Evolutionary conservation across 2,329 filamentous ascomycete species (phyloP), one percentile per base, ranked within the genome.

Genomic region (Trichothecium sympodiale): DNA sequence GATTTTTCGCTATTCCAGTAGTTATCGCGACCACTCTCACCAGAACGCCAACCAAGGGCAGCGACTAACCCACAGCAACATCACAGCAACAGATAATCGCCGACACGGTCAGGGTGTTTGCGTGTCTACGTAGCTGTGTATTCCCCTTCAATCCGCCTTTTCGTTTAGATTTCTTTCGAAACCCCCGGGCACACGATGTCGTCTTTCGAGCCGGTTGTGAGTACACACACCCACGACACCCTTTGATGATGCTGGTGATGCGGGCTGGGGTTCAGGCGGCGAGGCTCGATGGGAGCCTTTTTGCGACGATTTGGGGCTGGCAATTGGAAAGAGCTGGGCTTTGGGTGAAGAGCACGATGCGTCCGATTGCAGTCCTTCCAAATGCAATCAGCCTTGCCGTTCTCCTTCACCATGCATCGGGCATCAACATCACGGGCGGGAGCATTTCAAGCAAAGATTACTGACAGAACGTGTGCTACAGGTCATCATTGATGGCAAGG

Each of bases 401-500:
- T 31, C 14, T 16, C 15, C 29, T n/a, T 31, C 14, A 12, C 10
- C 10, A 29, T 15, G n/a, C 8, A 17, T 17, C 17, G 8, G 34
- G 15, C 17, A 15, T 26, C 27, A 20, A 29, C 27, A 29, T 17
- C 30, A n/a, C n/a, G n/a, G n/a, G n/a, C n/a, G n/a, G 25, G 29
- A 25, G 17, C n/a, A 38, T 29, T 34, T 28, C 29, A n/a, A 25
- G 38, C 41, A 38, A 27, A 42, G 35, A 41, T 34, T 41, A 35
- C 42, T 43, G 48, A 46, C 51, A 45, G n/a, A 44, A 46, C 40
- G 33, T 37, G 39, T 34, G 40, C 36, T 49, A 41, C 46, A 94
- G 87, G 81, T 95, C 74, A 84, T 95, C 74, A 94, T 98, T 66
- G 91, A 98, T 81, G 91, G 88, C 85, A 98, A 98, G 82, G 91